Conservation (phyloP, 108 stramenopile genomes). For the Conticribra guillardii region DNA sequence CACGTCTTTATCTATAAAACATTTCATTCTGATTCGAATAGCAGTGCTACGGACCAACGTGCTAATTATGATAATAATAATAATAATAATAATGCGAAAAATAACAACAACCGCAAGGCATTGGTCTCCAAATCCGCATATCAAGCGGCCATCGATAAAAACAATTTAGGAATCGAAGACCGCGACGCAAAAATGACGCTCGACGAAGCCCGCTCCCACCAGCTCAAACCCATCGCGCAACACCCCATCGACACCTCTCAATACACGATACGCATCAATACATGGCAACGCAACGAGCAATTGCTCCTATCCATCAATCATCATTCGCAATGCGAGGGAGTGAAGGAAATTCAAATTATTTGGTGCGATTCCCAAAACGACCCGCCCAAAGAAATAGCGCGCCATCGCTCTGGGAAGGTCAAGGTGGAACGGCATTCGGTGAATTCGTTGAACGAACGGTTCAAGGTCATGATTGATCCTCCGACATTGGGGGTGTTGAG, state of each 20-base stretch:
- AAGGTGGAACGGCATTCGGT: slow-evolving; percentile 70
- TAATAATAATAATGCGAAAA: neutral
- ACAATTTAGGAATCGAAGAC: slow-evolving; percentile 25
- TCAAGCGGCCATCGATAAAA: too few species aligned
- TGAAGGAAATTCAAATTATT: slow-evolving; percentile 69
- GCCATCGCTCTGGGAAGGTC: slow-evolving; percentile 41
- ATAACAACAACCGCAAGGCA: neutral
- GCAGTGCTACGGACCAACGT: neutral
- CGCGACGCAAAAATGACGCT: slow-evolving; percentile 28
- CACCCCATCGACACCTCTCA: slow-evolving; percentile 48
- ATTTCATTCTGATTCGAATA: slow-evolving; percentile 7
- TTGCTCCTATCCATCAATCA: slow-evolving; percentile 57
- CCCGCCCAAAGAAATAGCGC: slow-evolving; percentile 34
- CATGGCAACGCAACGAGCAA: slow-evolving; percentile 72
- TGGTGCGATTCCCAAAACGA: slow-evolving; percentile 64
- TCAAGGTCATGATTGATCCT: slow-evolving; percentile 54
- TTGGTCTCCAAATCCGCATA: too few species aligned
- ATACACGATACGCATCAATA: slow-evolving; percentile 80
- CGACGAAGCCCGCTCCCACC: slow-evolving; percentile 20
- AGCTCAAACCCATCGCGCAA: slow-evolving; percentile 9
- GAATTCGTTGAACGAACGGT: slow-evolving; percentile 85
- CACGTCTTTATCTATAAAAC: slow-evolving; percentile 25
- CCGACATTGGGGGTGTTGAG: slow-evolving; percentile 81
- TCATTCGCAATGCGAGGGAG: slow-evolving; percentile 64
- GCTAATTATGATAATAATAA: neutral